Base-by-base conservation (phyloP, 2,329 filamentous ascomycete species). In the Aspergillus chevalieri region DNA sequence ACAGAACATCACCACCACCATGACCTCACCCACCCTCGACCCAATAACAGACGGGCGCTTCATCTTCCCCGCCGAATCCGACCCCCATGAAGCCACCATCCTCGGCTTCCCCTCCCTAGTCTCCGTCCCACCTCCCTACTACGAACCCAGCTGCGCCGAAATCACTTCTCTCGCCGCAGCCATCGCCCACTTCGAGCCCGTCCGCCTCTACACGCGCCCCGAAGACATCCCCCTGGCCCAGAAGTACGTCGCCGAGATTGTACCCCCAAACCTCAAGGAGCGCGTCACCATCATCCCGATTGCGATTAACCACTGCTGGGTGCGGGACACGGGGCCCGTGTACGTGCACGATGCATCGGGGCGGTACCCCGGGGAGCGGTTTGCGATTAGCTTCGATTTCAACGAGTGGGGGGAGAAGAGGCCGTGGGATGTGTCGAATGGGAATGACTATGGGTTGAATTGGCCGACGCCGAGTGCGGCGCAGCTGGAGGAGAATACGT, bases 101-200 rank as follows among this genome's bases (percentile, higher is more conserved):
- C 58, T 47, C 4, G 33, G 44, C 19, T 50, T 50, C 19, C 50
- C 50, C 8, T 52, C 47, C 9, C 12, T 43, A 43, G 50, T 50
- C 4, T 52, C 55, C 7, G 17, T 42, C 5, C 21, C 39, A 15
- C 19, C 39, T 8, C 34, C 34, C 34, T 45, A 14, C 43, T 52
- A 44, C 30, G 44, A 50, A 17, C 39, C 46, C 10, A 34, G 48
- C 10, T 57, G 55, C 26, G 36, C 36, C 2, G 56, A 59, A 26
- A 47, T 60, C 21, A 43, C 48, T 14, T 44, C 52, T 9, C 50
- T 61, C 22, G 59, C 57, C 1, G 49, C 51, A 5, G 38, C 49
- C 1, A 58, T 62, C 15, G 34, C 59, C 0, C 48, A 47, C 3
- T 63, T 64, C 24, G 61, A 64, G 30, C 58, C 55, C 0, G 58